Evolutionary conservation across 2,329 filamentous ascomycete species (phyloP).

Genomic region (Monilinia fructigena): DNA sequence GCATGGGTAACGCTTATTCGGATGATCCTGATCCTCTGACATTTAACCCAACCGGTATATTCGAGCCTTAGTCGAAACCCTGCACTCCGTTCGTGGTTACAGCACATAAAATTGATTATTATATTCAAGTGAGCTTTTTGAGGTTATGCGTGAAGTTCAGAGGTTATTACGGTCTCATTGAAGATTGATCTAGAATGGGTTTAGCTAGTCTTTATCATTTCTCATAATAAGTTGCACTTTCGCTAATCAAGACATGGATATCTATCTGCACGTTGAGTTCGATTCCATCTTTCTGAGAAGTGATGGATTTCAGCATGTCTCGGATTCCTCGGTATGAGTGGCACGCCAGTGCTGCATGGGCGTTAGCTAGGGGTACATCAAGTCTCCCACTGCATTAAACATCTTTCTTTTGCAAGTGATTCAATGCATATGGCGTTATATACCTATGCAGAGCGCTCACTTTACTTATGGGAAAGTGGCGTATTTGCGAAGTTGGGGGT

Average conservation of each 20-base stretch:
- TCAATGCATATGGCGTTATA: too few relatives aligned
- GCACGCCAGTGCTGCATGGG: background rate
- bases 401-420: too few relatives aligned
- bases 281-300: background rate
- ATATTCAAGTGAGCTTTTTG: background rate
- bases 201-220: background rate
- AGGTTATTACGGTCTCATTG: background rate
- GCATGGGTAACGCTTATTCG: background rate
- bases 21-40: background rate
- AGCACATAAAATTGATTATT: background rate
- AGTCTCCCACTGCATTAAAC: background rate
- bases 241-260: conserved; percentile 13
- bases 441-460: background rate
- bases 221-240: background rate
- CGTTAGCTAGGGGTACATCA: background rate
- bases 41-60: background rate
- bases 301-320: conserved; percentile 5
- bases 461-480: background rate
- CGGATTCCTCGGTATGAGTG: background rate
- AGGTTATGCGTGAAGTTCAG: background rate
- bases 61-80: background rate
- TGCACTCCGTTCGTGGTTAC: background rate
- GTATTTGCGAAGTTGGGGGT: background rate
- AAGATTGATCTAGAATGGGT: background rate
- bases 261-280: background rate